phyloP scores from a whole-genome alignment of 2,329 filamentous ascomycete species.

The Trichoderma gracile region DNA sequence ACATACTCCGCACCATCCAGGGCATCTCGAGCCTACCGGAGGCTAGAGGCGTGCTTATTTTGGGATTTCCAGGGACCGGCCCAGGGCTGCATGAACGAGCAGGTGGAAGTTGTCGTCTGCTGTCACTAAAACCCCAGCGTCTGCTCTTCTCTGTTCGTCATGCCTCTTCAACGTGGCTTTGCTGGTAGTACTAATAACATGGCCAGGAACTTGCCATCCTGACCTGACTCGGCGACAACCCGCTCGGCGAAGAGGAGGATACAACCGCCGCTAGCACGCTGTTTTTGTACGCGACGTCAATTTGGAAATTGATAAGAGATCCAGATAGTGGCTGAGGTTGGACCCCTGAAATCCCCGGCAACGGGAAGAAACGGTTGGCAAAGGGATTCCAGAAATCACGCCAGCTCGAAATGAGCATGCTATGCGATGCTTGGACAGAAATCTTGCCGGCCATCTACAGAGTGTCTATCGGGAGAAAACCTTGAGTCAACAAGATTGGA shows the following conservation, averaged over 20 bases:
- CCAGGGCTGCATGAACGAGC: background rate
- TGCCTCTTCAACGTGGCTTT: background rate
- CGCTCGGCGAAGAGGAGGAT: conserved; percentile 9
- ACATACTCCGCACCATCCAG: conserved; percentile 7
- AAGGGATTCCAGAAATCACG: background rate
- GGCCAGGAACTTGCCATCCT: background rate
- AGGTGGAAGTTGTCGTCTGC: background rate
- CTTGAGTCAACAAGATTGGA: too few relatives aligned
- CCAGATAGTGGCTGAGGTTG: background rate
- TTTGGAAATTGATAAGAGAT: conserved; percentile 9
- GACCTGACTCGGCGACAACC: background rate
- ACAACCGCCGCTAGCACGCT: conserved; percentile 17
- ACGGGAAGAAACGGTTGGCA: background rate
- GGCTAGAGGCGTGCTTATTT: conserved; percentile 21
- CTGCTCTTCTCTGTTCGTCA: background rate
- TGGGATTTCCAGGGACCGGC: conserved; percentile 15
- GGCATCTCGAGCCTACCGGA: conserved; percentile 4
- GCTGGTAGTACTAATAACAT: too few relatives aligned
- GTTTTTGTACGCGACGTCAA: background rate
- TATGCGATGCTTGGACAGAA: background rate
- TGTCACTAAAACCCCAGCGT: background rate
- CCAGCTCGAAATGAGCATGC: background rate
- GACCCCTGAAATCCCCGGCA: conserved; percentile 1
- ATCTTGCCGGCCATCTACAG: background rate
- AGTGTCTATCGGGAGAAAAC: too few relatives aligned